Percentiles rank a stretch among this genome's conserved stretches.
These are phyloP conservation scores for Botrytis elliptica DNA, from an alignment of 2,329 filamentous ascomycete genomes.

Conservation along the genomic window DNA sequence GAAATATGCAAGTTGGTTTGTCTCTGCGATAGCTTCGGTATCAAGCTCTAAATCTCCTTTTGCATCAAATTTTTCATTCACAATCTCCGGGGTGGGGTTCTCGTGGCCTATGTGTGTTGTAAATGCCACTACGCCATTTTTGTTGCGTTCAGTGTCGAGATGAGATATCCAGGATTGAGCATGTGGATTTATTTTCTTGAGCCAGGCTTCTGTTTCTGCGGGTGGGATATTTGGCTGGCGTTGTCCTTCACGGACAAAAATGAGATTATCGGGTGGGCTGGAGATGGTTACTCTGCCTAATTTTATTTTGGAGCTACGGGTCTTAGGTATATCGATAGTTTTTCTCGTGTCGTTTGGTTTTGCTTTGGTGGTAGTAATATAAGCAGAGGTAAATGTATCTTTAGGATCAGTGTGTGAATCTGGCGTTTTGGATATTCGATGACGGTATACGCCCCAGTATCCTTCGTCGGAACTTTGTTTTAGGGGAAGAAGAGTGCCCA, in stretches of 20 bases:
- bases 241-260: conserved; percentile 28
- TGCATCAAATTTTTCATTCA: neutral
- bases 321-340: conserved; percentile 10
- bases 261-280: conserved; percentile 27
- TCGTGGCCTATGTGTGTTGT: conserved; percentile 27
- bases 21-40: conserved; percentile 20
- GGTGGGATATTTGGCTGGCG: conserved; percentile 22
- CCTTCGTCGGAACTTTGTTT: conserved; percentile 26
- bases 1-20: conserved; percentile 29
- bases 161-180: conserved; percentile 26
- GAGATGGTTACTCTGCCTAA: conserved; percentile 19
- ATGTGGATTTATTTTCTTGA: conserved; percentile 24
- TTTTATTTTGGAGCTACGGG: neutral
- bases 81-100: conserved; percentile 12
- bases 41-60: conserved; percentile 1
- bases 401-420: conserved; percentile 26
- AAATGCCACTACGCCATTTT: conserved; percentile 25
- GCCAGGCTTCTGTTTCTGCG: conserved; percentile 26
- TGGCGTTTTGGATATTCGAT: conserved; percentile 24
- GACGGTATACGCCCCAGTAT: conserved; percentile 30
- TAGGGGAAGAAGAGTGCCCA: conserved; percentile 22
- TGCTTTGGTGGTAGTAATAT: conserved; percentile 19
- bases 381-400: conserved; percentile 26
- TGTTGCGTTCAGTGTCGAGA: conserved; percentile 23
- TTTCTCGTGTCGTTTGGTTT: neutral